These are phyloP conservation scores for Epicoccum nigrum DNA, from an alignment of 2,329 filamentous ascomycete genomes.

Conservation along the genomic window DNA sequence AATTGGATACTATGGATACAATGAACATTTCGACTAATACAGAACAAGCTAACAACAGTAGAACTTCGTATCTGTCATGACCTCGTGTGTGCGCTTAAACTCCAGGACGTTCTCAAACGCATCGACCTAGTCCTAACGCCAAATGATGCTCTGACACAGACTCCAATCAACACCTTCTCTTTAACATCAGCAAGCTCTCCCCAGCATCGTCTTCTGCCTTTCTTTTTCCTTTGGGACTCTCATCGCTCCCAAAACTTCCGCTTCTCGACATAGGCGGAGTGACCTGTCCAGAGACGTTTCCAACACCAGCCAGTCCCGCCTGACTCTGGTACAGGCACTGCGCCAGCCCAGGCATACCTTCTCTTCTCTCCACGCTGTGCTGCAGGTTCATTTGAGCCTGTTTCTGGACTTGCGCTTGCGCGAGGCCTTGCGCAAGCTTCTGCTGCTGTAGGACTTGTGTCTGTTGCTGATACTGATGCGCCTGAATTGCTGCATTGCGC, in stretches of 20 bases:
- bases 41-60: not conserved
- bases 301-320: conserved; percentile 14
- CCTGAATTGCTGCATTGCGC: conserved; percentile 25
- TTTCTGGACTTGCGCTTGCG: conserved; percentile 11
- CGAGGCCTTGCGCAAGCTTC: conserved; percentile 15
- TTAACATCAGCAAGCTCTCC: conserved; percentile 18
- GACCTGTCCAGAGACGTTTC: conserved; percentile 17
- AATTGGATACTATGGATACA: not conserved
- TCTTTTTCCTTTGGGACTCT: conserved; percentile 28
- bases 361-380: conserved; percentile 10
- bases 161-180: conserved; percentile 31
- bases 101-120: conserved; percentile 11
- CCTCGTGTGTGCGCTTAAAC: not conserved
- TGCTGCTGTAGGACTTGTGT: conserved; percentile 11
- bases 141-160: not conserved
- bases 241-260: conserved; percentile 32
- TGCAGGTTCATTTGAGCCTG: conserved; percentile 16
- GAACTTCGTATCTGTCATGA: too few relatives aligned
- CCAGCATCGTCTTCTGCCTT: conserved; percentile 27
- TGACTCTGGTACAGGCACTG: conserved; percentile 20
- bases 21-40: not conserved
- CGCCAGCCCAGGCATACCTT: conserved; percentile 12
- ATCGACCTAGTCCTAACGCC: not conserved
- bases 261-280: conserved; percentile 42
- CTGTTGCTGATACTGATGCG: conserved; percentile 23